phyloP scores from a whole-genome alignment of 768 basidiomycete species.

The Hortiboletus campestris region DNA sequence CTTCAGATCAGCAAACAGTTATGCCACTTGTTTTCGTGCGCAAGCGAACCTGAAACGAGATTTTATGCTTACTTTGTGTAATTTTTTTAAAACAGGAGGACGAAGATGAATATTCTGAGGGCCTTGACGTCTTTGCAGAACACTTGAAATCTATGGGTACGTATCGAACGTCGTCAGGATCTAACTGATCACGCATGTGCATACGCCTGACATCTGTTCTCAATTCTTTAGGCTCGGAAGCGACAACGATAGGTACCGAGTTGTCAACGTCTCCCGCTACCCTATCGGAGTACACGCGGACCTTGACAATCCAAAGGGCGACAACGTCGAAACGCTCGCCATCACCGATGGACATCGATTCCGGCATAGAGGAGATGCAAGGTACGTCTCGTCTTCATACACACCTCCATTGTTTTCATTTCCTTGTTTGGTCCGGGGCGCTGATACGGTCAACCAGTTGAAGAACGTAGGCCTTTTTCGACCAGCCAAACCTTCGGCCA shows the following conservation, averaged over 20 bases:
- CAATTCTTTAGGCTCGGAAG: conserved; percentile 7
- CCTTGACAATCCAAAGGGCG: conserved; percentile 11
- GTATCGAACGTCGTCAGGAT: conserved; percentile 7
- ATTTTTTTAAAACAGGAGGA: conserved; percentile 19
- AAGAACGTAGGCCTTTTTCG: conserved; percentile 10
- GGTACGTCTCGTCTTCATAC: conserved; percentile 6
- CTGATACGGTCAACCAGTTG: conserved; percentile 14
- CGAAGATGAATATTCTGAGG: conserved; percentile 22
- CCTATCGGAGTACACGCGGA: conserved; percentile 24
- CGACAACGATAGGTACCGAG: conserved; percentile 13
- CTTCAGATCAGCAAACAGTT: background rate
- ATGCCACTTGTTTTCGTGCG: conserved; percentile 26
- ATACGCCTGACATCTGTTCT: background rate
- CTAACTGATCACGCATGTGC: background rate
- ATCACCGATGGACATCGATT: conserved; percentile 27
- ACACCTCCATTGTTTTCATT: background rate
- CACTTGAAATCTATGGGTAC: conserved; percentile 14
- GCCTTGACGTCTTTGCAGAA: conserved; percentile 12
- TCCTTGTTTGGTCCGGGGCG: background rate
- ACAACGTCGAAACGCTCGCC: conserved; percentile 8
- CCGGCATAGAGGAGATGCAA: conserved; percentile 9
- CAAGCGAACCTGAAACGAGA: background rate
- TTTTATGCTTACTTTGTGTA: conserved; percentile 1
- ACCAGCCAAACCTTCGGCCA: background rate
- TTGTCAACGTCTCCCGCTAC: conserved; percentile 9